Base-by-base conservation (phyloP, 2,329 filamentous ascomycete species). In the Ophiostoma novo-ulmi region DNA sequence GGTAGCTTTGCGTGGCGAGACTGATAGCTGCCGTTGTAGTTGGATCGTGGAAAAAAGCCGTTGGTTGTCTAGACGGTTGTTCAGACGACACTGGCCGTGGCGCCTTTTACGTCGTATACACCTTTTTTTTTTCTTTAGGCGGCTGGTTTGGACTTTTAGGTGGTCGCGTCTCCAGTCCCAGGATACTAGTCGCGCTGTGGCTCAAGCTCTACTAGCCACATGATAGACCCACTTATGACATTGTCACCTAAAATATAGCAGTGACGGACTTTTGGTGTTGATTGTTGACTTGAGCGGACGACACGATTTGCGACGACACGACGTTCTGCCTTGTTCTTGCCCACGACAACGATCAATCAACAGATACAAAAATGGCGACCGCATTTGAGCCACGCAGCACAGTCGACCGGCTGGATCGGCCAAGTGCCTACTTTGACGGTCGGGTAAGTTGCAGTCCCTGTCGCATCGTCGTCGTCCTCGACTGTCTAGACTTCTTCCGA, bases 321-420 rank as follows among this genome's bases (percentile, higher is more conserved):
- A 65, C 63, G 14, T n/a, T 31, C 36, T 38, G 17, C 17, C 17
- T 22, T 58, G 52, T 13, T 13, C 52, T 26, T 17, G n/a, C 52
- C 7, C 63, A 39, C 35, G 35, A 31, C 63, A 22, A 61, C 64
- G 14, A 17, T 13, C 10, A 44, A 44, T n/a, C 55, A 71, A 38
- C 63, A 69, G 17, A 61, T 55, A 48, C 61, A 39, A 67, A 22
- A 39, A 73, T 73, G 72, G 69, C 72, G 26, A 70, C 65, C n/a
- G 31, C 70, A 52, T 48, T 64, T 11, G 67, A 71, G 22, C 13
- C 81, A 73, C 82, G 87, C 77, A 89, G 85, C 79, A 98, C 95
- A 7, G 91, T 98, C 73, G 94, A 98, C 68, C 87, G 95, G 73
- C 88, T 99, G 74, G 95, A 99, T 81, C 91, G 90, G 81, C 94